Evolutionary conservation across 805 yeast species (phyloP), one percentile per base, ranked within the genome.

Genomic region (Ogataea nakhonphanomensis): DNA sequence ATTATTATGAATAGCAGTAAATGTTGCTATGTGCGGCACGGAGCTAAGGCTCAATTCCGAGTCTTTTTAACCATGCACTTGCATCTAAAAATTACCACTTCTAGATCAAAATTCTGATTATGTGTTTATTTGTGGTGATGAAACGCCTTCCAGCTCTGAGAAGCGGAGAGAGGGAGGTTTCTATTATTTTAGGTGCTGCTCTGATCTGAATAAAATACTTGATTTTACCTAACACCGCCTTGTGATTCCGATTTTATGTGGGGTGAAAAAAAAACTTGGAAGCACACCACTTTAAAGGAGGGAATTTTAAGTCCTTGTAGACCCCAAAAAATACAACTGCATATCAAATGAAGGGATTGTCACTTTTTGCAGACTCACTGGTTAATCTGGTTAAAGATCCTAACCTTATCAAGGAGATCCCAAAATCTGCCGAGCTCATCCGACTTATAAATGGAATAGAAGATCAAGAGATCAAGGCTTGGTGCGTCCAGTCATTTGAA

Each of bases 351-450:
- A 56, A 29, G 17, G 61, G 35, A 47, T 50, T 30, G 37, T 56
- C 28, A 7, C 14, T 15, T n/a, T 74, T 67, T 49, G 59, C 61
- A 9, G 82, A 76, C 54, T 78, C 78, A 7, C 61, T 76, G 28
- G 57, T 76, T 39, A 51, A 57, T 12, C 59, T 76, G 22, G 65
- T 74, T 9, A 70, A 69, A 44, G 79, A 75, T 54, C 75, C 78
- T 2, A 60, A 70, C 35, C 61, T 76, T 25, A 74, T 62, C 39
- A 55, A 50, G 35, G 58, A 70, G 37, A 62, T 62, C 35, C 71
- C 61, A 21, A 65, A 69, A 38, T 58, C 79, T 0, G 55, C 65
- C 11, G 59, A 66, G 45, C 55, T 76, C 7, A 51, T 73, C 2
- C 54, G 50, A 34, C 52, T 70, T 11, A 76, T 76, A 28, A 69